A percentile compares a stretch with the other conserved stretches of the same genome.
phyloP scores from a whole-genome alignment of 805 yeast genomes.

The Lipomyces sp. region DNA sequence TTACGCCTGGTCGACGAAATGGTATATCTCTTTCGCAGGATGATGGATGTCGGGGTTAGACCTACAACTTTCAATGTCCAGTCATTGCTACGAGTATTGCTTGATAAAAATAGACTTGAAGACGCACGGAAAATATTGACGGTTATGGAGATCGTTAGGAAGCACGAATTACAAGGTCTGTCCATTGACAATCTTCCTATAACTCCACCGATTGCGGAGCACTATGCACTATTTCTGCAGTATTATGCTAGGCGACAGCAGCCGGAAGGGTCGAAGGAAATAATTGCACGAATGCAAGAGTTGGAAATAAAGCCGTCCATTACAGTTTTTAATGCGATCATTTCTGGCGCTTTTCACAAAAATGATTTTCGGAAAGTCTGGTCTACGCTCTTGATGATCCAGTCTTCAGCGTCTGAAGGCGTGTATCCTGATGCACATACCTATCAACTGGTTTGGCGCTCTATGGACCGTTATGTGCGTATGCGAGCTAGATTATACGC shows the following conservation, averaged over 20 bases:
- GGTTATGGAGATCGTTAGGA: constrained; percentile 16
- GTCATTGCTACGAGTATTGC: constrained; percentile 17
- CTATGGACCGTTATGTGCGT: constrained; percentile 19
- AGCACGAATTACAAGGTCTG: constrained; percentile 13
- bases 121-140: constrained; percentile 16
- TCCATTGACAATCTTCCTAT: neutral
- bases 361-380: constrained; percentile 13
- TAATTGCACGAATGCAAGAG: constrained; percentile 24
- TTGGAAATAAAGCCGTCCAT: constrained; percentile 19
- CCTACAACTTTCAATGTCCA: constrained; percentile 20
- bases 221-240: constrained; percentile 29
- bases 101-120: constrained; percentile 8
- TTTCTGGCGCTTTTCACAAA: constrained; percentile 23
- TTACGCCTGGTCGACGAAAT: constrained; percentile 20
- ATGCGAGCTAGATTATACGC: neutral
- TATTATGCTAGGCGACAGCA: constrained; percentile 27
- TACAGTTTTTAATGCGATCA: constrained; percentile 18
- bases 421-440: constrained; percentile 24
- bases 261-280: neutral
- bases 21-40: constrained; percentile 5
- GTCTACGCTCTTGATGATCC: constrained; percentile 5
- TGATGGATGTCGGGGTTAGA: constrained; percentile 15
- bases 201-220: constrained; percentile 24
- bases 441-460: constrained; percentile 25
- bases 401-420: neutral